Evolutionary conservation across 2,329 filamentous ascomycete species (phyloP).

Genomic region (Aureobasidium sp.): DNA sequence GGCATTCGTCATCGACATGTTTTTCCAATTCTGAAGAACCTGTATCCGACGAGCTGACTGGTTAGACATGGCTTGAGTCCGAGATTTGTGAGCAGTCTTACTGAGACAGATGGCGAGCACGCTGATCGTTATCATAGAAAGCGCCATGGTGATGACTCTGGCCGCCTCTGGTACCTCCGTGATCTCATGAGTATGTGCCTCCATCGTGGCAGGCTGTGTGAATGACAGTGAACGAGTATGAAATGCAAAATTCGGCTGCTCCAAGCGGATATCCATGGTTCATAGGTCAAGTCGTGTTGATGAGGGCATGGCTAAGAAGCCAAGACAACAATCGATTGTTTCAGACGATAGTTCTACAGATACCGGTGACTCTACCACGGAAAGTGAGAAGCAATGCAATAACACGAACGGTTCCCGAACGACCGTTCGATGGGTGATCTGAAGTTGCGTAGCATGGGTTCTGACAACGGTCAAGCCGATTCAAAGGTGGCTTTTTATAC

Average conservation of each 20-base stretch:
- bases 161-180: slow-evolving; percentile 4
- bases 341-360: background rate
- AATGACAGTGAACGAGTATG: background rate
- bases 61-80: background rate
- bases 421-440: background rate
- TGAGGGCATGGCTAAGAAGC: background rate
- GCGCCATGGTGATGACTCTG: slow-evolving; percentile 22
- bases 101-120: slow-evolving; percentile 21
- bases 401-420: background rate
- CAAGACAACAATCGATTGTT: background rate
- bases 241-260: background rate
- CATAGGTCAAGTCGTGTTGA: background rate
- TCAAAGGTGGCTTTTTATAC: background rate
- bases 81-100: background rate
- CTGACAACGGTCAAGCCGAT: background rate
- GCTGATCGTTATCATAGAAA: slow-evolving; percentile 24
- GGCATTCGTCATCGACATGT: slow-evolving; percentile 21
- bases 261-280: background rate
- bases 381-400: background rate
- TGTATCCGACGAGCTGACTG: slow-evolving; percentile 22
- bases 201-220: background rate
- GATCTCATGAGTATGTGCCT: background rate
- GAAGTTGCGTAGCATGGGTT: background rate
- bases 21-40: slow-evolving; percentile 22
- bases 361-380: background rate